Evolutionary conservation across 2,329 filamentous ascomycete species (phyloP).

Genomic region (Penicillium polonicum): DNA sequence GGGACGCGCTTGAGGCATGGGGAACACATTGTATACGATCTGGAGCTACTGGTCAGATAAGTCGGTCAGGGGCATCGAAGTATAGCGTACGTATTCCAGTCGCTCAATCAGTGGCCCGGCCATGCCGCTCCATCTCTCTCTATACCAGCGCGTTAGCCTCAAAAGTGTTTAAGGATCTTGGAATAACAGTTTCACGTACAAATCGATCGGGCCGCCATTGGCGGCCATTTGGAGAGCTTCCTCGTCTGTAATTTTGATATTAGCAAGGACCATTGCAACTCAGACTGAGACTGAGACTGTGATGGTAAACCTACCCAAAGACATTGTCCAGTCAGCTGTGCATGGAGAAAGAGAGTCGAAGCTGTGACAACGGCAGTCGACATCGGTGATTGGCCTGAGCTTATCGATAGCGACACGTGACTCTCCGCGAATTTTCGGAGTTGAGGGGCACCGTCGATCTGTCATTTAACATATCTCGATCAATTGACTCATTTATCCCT

Average conservation of each 20-base stretch:
- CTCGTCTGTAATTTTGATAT: constrained; percentile 42
- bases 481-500: constrained; percentile 9
- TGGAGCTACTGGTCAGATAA: constrained; percentile 37
- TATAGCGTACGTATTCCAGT: constrained; percentile 60
- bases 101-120: constrained; percentile 64
- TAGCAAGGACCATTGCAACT: constrained; percentile 4
- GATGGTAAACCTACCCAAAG: constrained; percentile 29
- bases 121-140: constrained; percentile 67
- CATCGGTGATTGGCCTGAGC: constrained; percentile 20
- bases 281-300: neutral
- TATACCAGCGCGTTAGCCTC: constrained; percentile 45
- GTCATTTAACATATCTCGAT: constrained; percentile 1
- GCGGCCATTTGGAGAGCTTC: constrained; percentile 56
- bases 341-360: constrained; percentile 15
- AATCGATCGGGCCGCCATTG: constrained; percentile 58
- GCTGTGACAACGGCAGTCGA: constrained; percentile 11
- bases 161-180: constrained; percentile 12
- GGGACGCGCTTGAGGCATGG: constrained; percentile 61
- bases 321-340: constrained; percentile 29
- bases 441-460: constrained; percentile 22
- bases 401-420: constrained; percentile 27
- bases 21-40: constrained; percentile 75
- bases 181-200: constrained; percentile 44
- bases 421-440: constrained; percentile 26
- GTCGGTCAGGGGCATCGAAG: neutral